Evolutionary conservation across 495 filamentous ascomycete genomes (phyloP).

Genomic region (Stereocaulon alpinum): DNA sequence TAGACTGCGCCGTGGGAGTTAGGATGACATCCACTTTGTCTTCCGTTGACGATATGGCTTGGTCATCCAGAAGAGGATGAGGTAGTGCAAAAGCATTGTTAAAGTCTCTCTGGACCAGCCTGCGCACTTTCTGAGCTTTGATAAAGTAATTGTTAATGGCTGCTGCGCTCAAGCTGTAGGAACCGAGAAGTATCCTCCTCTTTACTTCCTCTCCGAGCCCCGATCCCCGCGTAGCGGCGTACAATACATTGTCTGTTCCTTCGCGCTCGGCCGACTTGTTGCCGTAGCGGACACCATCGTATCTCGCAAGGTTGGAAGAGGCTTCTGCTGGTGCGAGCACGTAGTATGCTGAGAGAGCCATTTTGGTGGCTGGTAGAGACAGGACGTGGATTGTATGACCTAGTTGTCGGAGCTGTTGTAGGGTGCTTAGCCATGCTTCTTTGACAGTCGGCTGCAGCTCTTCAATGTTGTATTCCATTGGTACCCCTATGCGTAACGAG

Average conservation of each 20-base stretch:
- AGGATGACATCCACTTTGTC: conserved; percentile 71
- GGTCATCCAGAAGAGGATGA: conserved; percentile 51
- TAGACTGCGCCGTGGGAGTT: conserved; percentile 75
- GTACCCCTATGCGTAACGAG: conserved; percentile 56
- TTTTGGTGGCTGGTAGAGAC: conserved; percentile 73
- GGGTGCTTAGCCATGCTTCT: conserved; percentile 52
- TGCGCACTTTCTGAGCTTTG: conserved; percentile 77
- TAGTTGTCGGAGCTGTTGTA: conserved; percentile 43
- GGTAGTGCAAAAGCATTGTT: conserved; percentile 57
- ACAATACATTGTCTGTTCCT: conserved; percentile 48
- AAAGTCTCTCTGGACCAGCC: conserved; percentile 78
- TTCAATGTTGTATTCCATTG: conserved; percentile 76
- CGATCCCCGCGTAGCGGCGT: conserved; percentile 57
- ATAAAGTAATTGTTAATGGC: conserved; percentile 96
- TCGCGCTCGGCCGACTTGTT: conserved; percentile 32
- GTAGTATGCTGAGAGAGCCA: conserved; percentile 88
- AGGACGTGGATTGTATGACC: conserved; percentile 65
- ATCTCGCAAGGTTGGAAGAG: conserved; percentile 94
- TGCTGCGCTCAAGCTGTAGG: conserved; percentile 81
- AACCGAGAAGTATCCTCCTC: conserved; percentile 74
- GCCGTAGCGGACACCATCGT: conserved; percentile 90
- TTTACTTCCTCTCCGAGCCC: conserved; percentile 80
- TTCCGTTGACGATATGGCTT: conserved; percentile 37
- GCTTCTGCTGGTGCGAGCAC: conserved; percentile 91
- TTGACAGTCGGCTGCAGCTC: conserved; percentile 65